Evolutionary conservation across 2,329 filamentous ascomycete genomes (phyloP), one percentile per base, ranked within the genome.

Genomic region (Paecilomyces niveus): DNA sequence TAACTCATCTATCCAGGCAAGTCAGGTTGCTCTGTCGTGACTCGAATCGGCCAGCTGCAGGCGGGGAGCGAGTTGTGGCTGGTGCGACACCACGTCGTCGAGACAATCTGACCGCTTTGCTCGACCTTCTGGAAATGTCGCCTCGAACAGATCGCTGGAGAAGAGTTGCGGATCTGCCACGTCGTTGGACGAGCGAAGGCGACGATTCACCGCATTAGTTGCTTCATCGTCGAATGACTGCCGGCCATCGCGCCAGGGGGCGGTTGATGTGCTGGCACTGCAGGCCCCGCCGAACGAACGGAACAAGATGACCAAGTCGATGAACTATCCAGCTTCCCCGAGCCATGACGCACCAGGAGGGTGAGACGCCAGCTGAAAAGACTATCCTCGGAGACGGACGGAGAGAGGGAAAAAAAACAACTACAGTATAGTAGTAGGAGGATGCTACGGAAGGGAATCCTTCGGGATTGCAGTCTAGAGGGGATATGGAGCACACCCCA

Each of bases 261-360:
- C 24, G 5, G 24, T 54, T 52, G 58, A 60, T 60, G 58, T 50
- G 65, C 61, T 67, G 65, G 65, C 65, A 67, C 49, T 67, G 65
- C 65, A 65, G 63, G 62, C 39, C 39, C 39, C 39, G 18, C 39
- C 15, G n/a, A 22, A n/a, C 18, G 39, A 8, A 45, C 24, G 24
- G 15, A 18, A 39, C 11, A 45, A 45, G 35, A 45, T 45, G 35
- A 21, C 39, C 39, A 45, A 45, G 39, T 45, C 39, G 39, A 45
- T 45, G 39, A 45, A 45, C 39, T 18, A 45, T 45, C 39, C 39
- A 29, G 26, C 39, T 45, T 13, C 15, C 39, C 39, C 26, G 26
- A 29, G 26, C 26, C 39, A 45, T 45, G 39, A 45, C 39, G 39
- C 39, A 21, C 18, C 39, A n/a, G n/a, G 39, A 45, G n/a, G 39